A percentile compares a stretch with the other conserved stretches of the same genome.
Evolutionary conservation across 2,329 filamentous ascomycete species (phyloP).

Genomic region (Penicillium brasilianum): DNA sequence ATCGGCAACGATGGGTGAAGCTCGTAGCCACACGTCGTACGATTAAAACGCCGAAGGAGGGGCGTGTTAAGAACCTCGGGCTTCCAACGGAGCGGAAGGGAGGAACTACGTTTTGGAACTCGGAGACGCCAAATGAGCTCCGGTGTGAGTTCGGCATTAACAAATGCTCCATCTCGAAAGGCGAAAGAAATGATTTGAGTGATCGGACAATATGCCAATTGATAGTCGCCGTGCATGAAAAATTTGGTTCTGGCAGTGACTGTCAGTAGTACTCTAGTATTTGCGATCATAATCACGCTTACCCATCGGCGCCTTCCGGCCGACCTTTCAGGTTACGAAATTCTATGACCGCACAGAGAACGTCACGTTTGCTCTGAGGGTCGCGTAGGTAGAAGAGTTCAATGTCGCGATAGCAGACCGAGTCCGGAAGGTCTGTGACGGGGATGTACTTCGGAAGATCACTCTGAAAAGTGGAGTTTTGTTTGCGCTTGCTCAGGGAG

Average conservation of each 20-base stretch:
- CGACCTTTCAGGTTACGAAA: conserved; percentile 36
- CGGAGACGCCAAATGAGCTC: too few relatives aligned
- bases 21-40: too few relatives aligned
- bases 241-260: conserved; percentile 33
- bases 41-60: too few relatives aligned
- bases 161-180: conserved; percentile 33
- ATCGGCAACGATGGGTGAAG: too few relatives aligned
- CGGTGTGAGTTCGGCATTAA: too few relatives aligned
- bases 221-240: conserved; percentile 36
- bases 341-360: conserved; percentile 35
- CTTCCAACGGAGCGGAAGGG: too few relatives aligned
- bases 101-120: too few relatives aligned
- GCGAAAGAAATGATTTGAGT: conserved; percentile 32
- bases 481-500: too few relatives aligned
- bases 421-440: too few relatives aligned
- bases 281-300: conserved; percentile 19
- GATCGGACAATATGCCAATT: conserved; percentile 36
- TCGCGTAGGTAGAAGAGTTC: conserved; percentile 34
- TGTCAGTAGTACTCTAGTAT: conserved; percentile 15
- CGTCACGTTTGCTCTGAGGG: conserved; percentile 28
- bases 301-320: conserved; percentile 34
- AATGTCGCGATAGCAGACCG: conserved; percentile 34
- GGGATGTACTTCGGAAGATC: too few relatives aligned
- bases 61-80: too few relatives aligned
- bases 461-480: too few relatives aligned